These are phyloP conservation scores for Candida corydali DNA, from an alignment of 805 yeast genomes.

Conservation along the genomic window DNA sequence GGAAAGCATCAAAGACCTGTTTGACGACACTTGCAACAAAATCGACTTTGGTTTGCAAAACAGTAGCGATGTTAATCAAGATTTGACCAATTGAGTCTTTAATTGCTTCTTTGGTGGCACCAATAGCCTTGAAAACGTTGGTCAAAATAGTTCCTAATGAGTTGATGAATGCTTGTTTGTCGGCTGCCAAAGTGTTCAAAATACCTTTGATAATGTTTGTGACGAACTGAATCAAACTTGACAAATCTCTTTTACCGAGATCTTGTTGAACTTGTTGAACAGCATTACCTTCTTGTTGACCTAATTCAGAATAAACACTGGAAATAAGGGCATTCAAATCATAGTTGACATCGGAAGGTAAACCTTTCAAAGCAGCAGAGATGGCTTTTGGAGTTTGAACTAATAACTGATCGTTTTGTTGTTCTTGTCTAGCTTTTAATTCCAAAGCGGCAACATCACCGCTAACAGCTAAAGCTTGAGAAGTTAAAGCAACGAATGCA, in stretches of 20 bases:
- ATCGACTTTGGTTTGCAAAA: neutral
- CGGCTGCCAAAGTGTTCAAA: neutral
- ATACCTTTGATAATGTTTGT: slow-evolving; percentile 3
- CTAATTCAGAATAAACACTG: slow-evolving; percentile 1
- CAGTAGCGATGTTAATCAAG: slow-evolving; percentile 1
- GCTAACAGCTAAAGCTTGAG: slow-evolving; percentile 3
- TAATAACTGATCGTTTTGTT: slow-evolving; percentile 1
- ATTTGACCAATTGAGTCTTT: slow-evolving; percentile 2
- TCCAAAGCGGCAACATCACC: neutral
- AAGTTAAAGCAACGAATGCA: slow-evolving; percentile 2
- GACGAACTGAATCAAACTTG: neutral
- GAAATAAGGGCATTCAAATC: slow-evolving; percentile 3
- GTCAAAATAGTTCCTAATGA: slow-evolving; percentile 1
- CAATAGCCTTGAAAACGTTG: slow-evolving; percentile 1
- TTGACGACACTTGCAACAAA: neutral
- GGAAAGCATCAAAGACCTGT: slow-evolving; percentile 2
- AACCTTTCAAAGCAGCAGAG: slow-evolving; percentile 3
- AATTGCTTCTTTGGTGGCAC: slow-evolving; percentile 4
- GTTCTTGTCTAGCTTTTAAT: slow-evolving; percentile 2
- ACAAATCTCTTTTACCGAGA: slow-evolving; percentile 1
- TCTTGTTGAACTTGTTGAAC: slow-evolving; percentile 1
- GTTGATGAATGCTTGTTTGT: neutral
- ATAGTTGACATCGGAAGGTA: neutral
- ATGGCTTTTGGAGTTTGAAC: slow-evolving; percentile 4
- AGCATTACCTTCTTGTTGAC: neutral